Conservation (phyloP, 108 stramenopile genomes). For the Fistulifera pelliculosa region DNA sequence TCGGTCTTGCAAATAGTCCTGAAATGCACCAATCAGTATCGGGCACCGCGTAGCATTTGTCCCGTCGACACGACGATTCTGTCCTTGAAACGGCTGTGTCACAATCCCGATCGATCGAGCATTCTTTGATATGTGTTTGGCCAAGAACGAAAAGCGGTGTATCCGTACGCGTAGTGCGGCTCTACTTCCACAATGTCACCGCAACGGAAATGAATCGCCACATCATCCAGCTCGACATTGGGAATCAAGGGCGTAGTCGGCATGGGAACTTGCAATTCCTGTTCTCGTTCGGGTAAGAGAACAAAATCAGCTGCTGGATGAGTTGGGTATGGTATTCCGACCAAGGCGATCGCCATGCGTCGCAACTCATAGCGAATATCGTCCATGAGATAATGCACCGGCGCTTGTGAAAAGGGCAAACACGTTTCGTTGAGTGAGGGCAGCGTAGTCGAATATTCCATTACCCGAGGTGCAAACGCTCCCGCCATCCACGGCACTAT, state of each 20-base stretch:
- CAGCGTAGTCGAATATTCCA: too few species aligned
- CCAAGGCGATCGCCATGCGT: constrained; percentile 4
- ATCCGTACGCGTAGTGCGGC: constrained; percentile 2
- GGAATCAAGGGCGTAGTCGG: neutral
- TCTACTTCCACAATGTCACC: constrained; percentile 7
- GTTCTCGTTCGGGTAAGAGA: neutral
- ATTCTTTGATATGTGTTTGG: neutral
- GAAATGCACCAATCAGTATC: neutral
- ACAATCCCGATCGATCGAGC: constrained; percentile 15
- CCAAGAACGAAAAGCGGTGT: constrained; percentile 2
- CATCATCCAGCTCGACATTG: constrained; percentile 11
- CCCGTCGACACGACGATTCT: neutral
- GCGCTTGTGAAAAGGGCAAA: neutral
- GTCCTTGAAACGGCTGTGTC: constrained; percentile 8
- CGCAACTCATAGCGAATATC: constrained; percentile 5
- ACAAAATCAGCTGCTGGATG: constrained; percentile 1
- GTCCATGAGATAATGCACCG: neutral
- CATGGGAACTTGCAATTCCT: neutral
- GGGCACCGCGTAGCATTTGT: too few species aligned
- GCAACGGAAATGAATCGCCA: constrained; percentile 19
- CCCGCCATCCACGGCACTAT: constrained; percentile 5
- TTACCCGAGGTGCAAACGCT: neutral
- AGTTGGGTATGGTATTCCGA: constrained; percentile 2
- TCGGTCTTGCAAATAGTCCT: constrained; percentile 4
- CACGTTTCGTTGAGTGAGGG: neutral